Evolutionary conservation across 2,329 filamentous ascomycete species (phyloP), one percentile per base, ranked within the genome.

Genomic region (Coniochaeta ligniaria): DNA sequence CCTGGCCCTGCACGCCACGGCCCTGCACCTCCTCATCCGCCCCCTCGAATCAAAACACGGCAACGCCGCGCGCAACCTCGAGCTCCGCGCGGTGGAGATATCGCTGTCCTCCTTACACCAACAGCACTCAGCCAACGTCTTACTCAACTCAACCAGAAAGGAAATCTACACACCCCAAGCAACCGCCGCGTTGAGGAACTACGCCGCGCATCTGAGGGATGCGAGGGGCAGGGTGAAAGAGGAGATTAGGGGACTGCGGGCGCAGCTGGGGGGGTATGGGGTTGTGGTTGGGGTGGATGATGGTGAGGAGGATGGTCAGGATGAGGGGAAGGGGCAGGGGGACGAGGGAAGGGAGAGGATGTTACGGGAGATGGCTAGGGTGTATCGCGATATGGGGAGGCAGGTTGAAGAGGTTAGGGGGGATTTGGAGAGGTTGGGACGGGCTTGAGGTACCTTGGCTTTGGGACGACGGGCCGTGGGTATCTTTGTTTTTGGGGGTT

Each of bases 41-140:
- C 68, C 75, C 2, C 75, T 86, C 1, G 83, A 86, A 63, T 74
- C 77, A 2, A 85, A 85, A 65, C 82, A 85, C 68, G 80, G 80
- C 33, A 73, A 78, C 22, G 72, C 82, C 5, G 80, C 82, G 1
- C 75, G 80, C 5, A 78, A 74, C 16, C 73, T 84, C 2, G 80
- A 81, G 65, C 76, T 84, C n/a, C 76, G 76, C 45, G 81, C 82
- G 28, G 68, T 74, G 1, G 74, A 79, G 36, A 73, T 78, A 1
- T 71, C 75, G 0, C 72, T 83, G 1, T 69, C 73, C 4, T 79
- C 82, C 1, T 75, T 76, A 60, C 68, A 70, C 17, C 74, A 76
- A 50, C 74, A 78, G 31, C 65, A 72, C 14, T 75, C 79, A 6
- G 73, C 75, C 0, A 68, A 70, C 20, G 64, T 70, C 4, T 68